Percentiles rank a stretch among this genome's conserved stretches.
Conservation (phyloP, 768 basidiomycete genomes). For the Udeniomyces megalosporus region DNA sequence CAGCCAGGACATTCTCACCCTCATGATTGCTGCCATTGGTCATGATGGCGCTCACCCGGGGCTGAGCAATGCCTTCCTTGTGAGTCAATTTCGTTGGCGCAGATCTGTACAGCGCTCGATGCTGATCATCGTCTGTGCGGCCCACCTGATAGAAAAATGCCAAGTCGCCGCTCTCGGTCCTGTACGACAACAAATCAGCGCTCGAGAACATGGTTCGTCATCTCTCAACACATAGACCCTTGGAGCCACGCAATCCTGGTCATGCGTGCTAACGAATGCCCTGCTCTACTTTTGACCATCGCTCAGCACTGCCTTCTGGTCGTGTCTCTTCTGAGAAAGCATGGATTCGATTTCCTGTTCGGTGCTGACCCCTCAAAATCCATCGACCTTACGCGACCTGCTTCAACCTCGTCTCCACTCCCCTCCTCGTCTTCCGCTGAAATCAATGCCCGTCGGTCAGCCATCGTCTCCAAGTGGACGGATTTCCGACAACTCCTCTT, state of each 20-base stretch:
- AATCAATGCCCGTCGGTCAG: background rate
- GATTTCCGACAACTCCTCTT: slow-evolving; percentile 58
- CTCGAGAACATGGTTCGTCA: slow-evolving; percentile 51
- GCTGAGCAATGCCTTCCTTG: slow-evolving; percentile 85
- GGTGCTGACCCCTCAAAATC: background rate
- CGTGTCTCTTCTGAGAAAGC: slow-evolving; percentile 57
- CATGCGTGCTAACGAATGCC: too few relatives aligned
- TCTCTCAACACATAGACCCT: too few relatives aligned
- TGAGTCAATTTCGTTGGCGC: slow-evolving; percentile 35
- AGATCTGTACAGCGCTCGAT: too few relatives aligned
- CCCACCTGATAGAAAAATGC: slow-evolving; percentile 86
- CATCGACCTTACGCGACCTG: background rate
- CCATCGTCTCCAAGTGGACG: slow-evolving; percentile 19
- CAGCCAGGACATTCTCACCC: slow-evolving; percentile 60
- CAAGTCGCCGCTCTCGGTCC: slow-evolving; percentile 63
- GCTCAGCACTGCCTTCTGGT: slow-evolving; percentile 54
- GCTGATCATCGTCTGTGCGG: background rate
- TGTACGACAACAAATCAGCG: slow-evolving; percentile 78
- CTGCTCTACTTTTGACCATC: too few relatives aligned
- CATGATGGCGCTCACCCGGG: slow-evolving; percentile 98
- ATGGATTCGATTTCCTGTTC: slow-evolving; percentile 47
- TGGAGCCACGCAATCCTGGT: too few relatives aligned
- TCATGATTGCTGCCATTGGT: slow-evolving; percentile 84
- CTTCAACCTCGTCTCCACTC: too few relatives aligned
- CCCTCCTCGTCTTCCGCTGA: background rate